Evolutionary conservation across 2,329 filamentous ascomycete genomes (phyloP), one percentile per base, ranked within the genome.

Genomic region (Aureobasidium sp.): DNA sequence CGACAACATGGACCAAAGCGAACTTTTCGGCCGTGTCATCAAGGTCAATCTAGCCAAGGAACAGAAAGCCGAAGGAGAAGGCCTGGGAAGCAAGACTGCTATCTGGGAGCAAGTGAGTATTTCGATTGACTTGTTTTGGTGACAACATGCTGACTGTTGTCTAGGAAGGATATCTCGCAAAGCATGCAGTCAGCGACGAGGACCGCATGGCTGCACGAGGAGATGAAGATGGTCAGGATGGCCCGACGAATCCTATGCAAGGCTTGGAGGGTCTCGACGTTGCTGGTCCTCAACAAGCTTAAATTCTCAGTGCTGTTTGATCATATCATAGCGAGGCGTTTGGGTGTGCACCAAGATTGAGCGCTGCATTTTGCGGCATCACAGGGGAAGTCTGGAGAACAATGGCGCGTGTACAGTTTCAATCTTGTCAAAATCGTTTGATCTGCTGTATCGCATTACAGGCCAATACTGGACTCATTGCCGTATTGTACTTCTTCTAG

Each of bases 1-100:
- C 74, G 91, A 97, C 81, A 99, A 99, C 73, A 97, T 99, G 93
- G 91, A 99, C 73, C 91, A 96, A 74, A 89, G 92, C 64, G 93
- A 97, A 77, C 84, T 99, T 49, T 97, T 93, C 73, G 95, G 94
- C 12, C 85, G 90, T 64, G 87, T 94, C 15, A 88, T 99, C 73
- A 96, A 92, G 74, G 93, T 97, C 57, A 92, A 91, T 48, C 84
- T 88, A 61, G 95, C 95, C 47, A 99, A 96, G 75, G 86, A 90
- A 36, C 91, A 94, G 65, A 97, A 96, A 80, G 90, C 90, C 69
- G 84, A 86, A 55, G 89, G 89, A 59, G 91, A 96, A 73, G 91
- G 92, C 0, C 75, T 99, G 48, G 92, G 93, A 27, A 96, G 91
- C 78, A 95, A 91, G 76, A 96, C 88, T 48, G 95, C 94, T 34